Evolutionary conservation across 2,329 filamentous ascomycete genomes (phyloP), one percentile per base, ranked within the genome.

Genomic region (Aspergillus novofumigatus): DNA sequence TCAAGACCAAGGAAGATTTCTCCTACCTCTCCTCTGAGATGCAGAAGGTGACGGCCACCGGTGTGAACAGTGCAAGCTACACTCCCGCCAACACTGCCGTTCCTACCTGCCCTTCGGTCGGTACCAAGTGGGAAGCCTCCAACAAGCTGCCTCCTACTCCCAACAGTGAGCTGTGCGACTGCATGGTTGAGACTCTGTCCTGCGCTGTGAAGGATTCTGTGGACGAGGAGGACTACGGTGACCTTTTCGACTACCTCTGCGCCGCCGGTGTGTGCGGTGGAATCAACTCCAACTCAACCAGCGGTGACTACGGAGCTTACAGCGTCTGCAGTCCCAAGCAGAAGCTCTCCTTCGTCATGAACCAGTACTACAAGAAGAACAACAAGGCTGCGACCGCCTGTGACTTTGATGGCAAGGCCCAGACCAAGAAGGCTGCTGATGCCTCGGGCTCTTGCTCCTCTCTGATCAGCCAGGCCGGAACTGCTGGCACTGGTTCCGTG

Each of bases 61-160:
- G 83, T 65, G 86, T 90, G 59, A 79, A 86, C 62, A 85, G 84
- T 69, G 78, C 77, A 66, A 77, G 79, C 42, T 99, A 97, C 84
- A 85, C 69, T 42, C 84, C 90, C n/a, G 82, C 82, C 72, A 92
- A 91, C 83, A 85, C 83, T 52, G 79, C 86, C 25, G 81, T 84
- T 52, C 80, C 80, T 55, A 72, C 82, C 49, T 99, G 94, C 84
- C 94, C 94, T 25, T 78, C 78, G 17, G 76, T 87, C 56, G 78
- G 75, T 65, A 64, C 75, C 41, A 79, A 78, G 69, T 99, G 94
- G 93, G 79, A 82, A 64, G 89, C 90, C 53, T 81, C 61, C 32
- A 80, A 81, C 47, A 79, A 78, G 57, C 90, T 99, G 35, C 94
- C 94, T 28, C 93, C 92, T 9, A 84, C 84, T 10, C 92, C 92